Evolutionary conservation across 2,329 filamentous ascomycete species (phyloP), one percentile per base, ranked within the genome.

Genomic region (Ophiostoma piceae): DNA sequence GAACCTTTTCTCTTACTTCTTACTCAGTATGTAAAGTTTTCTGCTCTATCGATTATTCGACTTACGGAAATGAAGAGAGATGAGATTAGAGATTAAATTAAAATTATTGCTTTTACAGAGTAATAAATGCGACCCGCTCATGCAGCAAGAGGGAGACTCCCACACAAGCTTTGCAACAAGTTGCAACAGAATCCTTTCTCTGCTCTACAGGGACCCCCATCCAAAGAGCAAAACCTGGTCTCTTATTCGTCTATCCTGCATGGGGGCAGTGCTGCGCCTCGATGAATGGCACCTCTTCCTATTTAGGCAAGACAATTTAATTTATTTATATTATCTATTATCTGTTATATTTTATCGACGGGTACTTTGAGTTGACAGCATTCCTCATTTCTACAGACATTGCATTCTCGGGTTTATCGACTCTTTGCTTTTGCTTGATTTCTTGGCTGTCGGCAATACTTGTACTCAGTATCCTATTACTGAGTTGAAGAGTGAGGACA

Each of bases 221-320:
- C n/a, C 51, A 11, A 57, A 8, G 26, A 2, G n/a, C 11, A 57
- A 26, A 57, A 57, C 51, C n/a, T 22, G 14, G 7, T 29, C 19
- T 35, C 51, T 57, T 5, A 35, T 64, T 35, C 16, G 60, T 32
- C 19, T 29, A 64, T n/a, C 60, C 60, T 64, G 60, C 14, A 64
- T 64, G 57, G 57, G 29, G 57, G 29, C 29, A n/a, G 60, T 64
- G 60, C 60, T 64, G 60, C 60, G 60, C 60, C 60, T 64, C 32
- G 60, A 64, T 39, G 60, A 37, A n/a, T 35, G 26, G 32, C 29
- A n/a, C 19, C 7, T 62, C 26, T 32, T 60, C 57, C 57, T 35
- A 7, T 62, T 62, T 62, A 62, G 57, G 57, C 57, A 62, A 35
- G 29, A 62, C 35, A 35, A 35, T 35, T n/a, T 14, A n/a, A 35